Conservation (phyloP, 352 stramenopile genomes). For the Phytophthora pini region DNA sequence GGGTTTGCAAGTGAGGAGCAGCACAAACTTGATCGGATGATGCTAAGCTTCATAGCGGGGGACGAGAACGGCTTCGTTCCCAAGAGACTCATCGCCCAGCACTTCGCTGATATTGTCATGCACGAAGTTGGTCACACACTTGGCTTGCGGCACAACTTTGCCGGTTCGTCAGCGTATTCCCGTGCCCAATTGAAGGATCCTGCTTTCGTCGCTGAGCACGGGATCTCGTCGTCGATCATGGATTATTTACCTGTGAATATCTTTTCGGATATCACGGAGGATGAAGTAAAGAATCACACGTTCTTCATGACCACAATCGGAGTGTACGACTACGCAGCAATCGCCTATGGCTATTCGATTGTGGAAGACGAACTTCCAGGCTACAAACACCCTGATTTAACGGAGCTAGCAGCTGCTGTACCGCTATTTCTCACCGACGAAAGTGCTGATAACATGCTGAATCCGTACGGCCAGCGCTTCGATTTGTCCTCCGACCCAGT, state of each 20-base stretch:
- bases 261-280: slow-evolving; percentile 66
- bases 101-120: slow-evolving; percentile 85
- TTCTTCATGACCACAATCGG: slow-evolving; percentile 82
- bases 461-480: slow-evolving; percentile 62
- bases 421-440: slow-evolving; percentile 78
- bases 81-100: slow-evolving; percentile 62
- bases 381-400: slow-evolving; percentile 48
- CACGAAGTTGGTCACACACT: slow-evolving; percentile 92
- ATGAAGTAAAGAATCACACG: slow-evolving; percentile 41
- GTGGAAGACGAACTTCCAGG: slow-evolving; percentile 55
- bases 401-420: slow-evolving; percentile 43
- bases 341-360: slow-evolving; percentile 84
- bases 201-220: slow-evolving; percentile 53
- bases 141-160: slow-evolving; percentile 89
- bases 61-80: slow-evolving; percentile 44
- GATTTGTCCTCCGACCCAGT: slow-evolving; percentile 69
- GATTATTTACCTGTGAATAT: slow-evolving; percentile 89
- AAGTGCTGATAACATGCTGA: slow-evolving; percentile 42
- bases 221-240: slow-evolving; percentile 81
- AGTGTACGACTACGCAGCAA: slow-evolving; percentile 80
- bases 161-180: slow-evolving; percentile 57
- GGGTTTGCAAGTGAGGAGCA: slow-evolving; percentile 46
- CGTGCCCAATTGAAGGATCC: slow-evolving; percentile 63
- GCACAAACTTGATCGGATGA: slow-evolving; percentile 52
- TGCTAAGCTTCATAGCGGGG: slow-evolving; percentile 29